Percentiles rank a stretch among this genome's conserved stretches.
These are phyloP conservation scores for Pythium aquatile DNA, from an alignment of 352 stramenopile species.

Conservation along the genomic window DNA sequence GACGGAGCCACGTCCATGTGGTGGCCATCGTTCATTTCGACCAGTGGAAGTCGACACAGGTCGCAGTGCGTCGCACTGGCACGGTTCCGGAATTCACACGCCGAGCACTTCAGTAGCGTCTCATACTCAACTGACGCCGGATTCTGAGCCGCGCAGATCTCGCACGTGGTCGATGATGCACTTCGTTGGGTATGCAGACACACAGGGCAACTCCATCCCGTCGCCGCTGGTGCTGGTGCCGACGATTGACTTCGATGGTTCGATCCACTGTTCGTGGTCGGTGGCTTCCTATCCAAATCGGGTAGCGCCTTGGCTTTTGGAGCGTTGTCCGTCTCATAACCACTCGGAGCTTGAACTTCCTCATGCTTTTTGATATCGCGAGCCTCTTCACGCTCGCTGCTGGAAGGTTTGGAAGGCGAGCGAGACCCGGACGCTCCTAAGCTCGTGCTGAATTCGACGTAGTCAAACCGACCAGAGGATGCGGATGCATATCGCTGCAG, in stretches of 20 bases:
- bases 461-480: slow-evolving; percentile 62
- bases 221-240: background rate
- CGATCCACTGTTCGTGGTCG: no score
- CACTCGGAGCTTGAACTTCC: slow-evolving; percentile 2
- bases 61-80: slow-evolving; percentile 41
- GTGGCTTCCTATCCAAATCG: slow-evolving; percentile 5
- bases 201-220: slow-evolving; percentile 59
- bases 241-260: background rate
- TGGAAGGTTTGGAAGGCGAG: background rate
- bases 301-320: background rate
- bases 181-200: slow-evolving; percentile 72
- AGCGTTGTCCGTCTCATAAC: background rate
- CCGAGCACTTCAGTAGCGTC: slow-evolving; percentile 53
- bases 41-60: slow-evolving; percentile 50
- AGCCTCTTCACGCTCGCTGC: background rate
- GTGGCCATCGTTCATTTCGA: background rate
- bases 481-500: slow-evolving; percentile 45
- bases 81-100: slow-evolving; percentile 69
- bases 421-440: background rate
- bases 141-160: slow-evolving; percentile 78
- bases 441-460: slow-evolving; percentile 64
- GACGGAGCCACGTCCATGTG: background rate
- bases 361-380: background rate
- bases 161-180: slow-evolving; percentile 36
- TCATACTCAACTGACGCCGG: slow-evolving; percentile 50